These are phyloP conservation scores for Torulaspora globosa DNA, from an alignment of 1,139 yeast genomes.

Conservation along the genomic window DNA sequence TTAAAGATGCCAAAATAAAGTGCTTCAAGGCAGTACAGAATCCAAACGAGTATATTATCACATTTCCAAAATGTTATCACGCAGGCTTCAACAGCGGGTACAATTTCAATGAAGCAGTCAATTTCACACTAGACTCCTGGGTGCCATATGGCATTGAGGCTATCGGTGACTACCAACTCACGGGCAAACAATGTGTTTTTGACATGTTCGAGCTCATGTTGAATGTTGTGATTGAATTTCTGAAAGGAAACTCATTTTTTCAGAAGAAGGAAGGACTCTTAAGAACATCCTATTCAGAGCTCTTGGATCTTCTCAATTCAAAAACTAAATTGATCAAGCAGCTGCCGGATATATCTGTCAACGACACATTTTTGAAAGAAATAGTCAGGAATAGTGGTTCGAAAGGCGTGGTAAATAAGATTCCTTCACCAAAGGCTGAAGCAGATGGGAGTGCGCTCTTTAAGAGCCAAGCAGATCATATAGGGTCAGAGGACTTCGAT, in stretches of 20 bases:
- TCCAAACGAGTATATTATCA: slow-evolving; percentile 72
- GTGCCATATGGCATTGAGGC: slow-evolving; percentile 58
- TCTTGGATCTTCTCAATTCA: slow-evolving; percentile 20
- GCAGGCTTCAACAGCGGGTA: slow-evolving; percentile 78
- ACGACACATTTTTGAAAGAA: slow-evolving; percentile 1
- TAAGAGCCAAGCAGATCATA: slow-evolving; percentile 8
- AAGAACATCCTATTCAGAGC: slow-evolving; percentile 25
- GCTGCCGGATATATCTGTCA: slow-evolving; percentile 11
- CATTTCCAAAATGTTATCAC: slow-evolving; percentile 75
- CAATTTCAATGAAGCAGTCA: slow-evolving; percentile 77
- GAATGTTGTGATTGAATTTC: slow-evolving; percentile 23
- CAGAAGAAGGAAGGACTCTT: slow-evolving; percentile 21
- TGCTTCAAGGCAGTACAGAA: slow-evolving; percentile 73
- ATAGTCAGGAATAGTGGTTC: slow-evolving; percentile 5
- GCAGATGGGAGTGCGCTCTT: neutral
- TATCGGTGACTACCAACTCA: slow-evolving; percentile 48
- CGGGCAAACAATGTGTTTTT: slow-evolving; percentile 38
- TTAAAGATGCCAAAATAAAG: slow-evolving; percentile 51
- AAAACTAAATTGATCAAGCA: slow-evolving; percentile 19
- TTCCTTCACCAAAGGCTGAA: slow-evolving; percentile 9
- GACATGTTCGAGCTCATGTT: slow-evolving; percentile 39
- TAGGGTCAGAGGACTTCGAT: slow-evolving; percentile 29
- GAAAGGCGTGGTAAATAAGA: neutral
- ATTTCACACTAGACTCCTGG: slow-evolving; percentile 71
- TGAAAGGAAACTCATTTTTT: slow-evolving; percentile 9